Evolutionary conservation across 108 stramenopile genomes (phyloP).

Genomic region (Nitzschia putrida): DNA sequence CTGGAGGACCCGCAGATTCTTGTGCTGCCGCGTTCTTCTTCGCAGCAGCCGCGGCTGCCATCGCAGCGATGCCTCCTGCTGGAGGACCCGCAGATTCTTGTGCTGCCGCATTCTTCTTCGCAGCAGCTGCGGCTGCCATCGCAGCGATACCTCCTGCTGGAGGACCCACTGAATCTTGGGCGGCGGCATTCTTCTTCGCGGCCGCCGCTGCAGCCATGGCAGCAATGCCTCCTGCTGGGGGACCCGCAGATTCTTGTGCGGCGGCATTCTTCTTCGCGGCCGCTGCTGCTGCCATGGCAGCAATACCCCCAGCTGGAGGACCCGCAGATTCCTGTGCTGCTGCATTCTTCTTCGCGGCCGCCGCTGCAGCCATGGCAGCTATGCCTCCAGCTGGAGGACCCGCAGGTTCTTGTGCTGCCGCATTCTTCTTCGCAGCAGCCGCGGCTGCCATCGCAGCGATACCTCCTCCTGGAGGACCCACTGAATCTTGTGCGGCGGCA

Average conservation of each 20-base stretch:
- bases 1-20: not conserved
- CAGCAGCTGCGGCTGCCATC: conserved; percentile 29
- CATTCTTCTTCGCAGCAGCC: conserved; percentile 6
- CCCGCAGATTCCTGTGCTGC: not conserved
- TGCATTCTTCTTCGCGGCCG: conserved; percentile 6
- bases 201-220: conserved; percentile 39
- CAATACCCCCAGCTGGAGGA: conserved; percentile 15
- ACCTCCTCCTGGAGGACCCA: conserved; percentile 4
- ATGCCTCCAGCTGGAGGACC: conserved; percentile 18
- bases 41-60: conserved; percentile 15
- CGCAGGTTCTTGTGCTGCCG: not conserved
- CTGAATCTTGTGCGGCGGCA: not conserved
- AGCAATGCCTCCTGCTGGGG: conserved; percentile 33
- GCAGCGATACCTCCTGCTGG: conserved; percentile 32
- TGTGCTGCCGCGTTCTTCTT: not conserved
- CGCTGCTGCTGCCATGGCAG: conserved; percentile 31
- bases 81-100: not conserved
- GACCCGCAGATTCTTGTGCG: not conserved
- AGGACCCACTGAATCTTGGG: not conserved
- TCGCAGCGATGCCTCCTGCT: conserved; percentile 32
- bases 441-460: conserved; percentile 12
- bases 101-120: conserved; percentile 8
- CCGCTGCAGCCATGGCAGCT: conserved; percentile 17
- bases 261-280: conserved; percentile 17
- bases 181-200: conserved; percentile 1